Percentiles rank a stretch among this genome's conserved stretches.
Conservation (phyloP, 2,329 filamentous ascomycete genomes). For the Trichophyton simii region DNA sequence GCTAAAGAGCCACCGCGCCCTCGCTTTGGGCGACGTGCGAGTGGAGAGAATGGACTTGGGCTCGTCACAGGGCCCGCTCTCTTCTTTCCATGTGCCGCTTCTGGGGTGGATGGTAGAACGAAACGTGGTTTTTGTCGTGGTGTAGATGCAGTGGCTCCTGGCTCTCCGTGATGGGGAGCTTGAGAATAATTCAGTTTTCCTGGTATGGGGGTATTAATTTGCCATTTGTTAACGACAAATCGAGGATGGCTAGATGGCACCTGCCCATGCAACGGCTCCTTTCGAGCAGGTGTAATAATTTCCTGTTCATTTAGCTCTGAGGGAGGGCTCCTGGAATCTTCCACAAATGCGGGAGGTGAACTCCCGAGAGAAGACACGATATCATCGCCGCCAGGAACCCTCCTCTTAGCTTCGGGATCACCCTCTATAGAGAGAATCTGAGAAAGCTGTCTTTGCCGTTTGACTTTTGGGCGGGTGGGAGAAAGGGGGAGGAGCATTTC, state of each 20-base stretch:
- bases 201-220: background rate
- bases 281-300: background rate
- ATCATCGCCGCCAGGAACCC: background rate
- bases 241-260: background rate
- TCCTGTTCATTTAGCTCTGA: constrained; percentile 10
- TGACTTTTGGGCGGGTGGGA: constrained; percentile 16
- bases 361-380: background rate
- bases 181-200: background rate
- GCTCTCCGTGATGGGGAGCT: background rate
- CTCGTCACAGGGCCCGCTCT: constrained; percentile 6
- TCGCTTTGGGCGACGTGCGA: constrained; percentile 14
- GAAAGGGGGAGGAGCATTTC: constrained; percentile 19
- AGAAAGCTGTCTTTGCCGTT: constrained; percentile 22
- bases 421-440: constrained; percentile 9
- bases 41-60: constrained; percentile 24
- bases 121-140: constrained; percentile 25
- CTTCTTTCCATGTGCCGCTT: background rate
- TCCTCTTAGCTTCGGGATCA: background rate
- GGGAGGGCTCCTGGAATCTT: background rate
- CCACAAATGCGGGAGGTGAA: constrained; percentile 2
- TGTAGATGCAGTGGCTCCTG: background rate
- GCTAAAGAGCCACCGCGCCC: constrained; percentile 11
- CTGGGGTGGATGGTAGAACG: constrained; percentile 26
- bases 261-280: background rate
- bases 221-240: background rate